Base-by-base conservation (phyloP, 345 rosid species). In the Pistacia atlantica region DNA sequence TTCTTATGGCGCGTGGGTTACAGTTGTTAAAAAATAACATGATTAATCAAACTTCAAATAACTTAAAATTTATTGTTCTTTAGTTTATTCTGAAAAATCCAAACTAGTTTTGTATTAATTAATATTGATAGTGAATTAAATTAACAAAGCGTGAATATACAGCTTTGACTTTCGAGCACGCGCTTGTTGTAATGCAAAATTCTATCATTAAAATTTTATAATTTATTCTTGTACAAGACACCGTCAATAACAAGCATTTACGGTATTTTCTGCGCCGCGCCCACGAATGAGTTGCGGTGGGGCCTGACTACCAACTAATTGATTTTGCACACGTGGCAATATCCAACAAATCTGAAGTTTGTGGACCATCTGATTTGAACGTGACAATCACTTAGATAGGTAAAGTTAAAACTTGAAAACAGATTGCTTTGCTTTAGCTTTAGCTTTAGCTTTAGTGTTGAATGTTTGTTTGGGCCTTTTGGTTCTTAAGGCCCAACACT, bases 281-380 rank as follows among this genome's bases (percentile, higher is more conserved):
- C 46, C 67, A 57, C 10, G 33, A 13, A 17, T 14, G 31, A 46
- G 49, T 17, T 33, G n/a, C 51, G 8, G 51, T 54, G 70, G 70
- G 63, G 20, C 71, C 54, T 2, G 17, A 0, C 11, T 45, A 33
- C 33, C 68, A 0, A 49, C 31, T 6, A 3, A 48, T n/a, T 4
- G 67, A 28, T 72, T 72, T 48, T 28, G 13, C 14, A 71, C 52
- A 58, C 76, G 68, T 62, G 76, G 69, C 69, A 25, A 28, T 0
- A 8, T 1, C 4, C 5, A 28, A 18, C 48, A 11, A 7, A 52
- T 63, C 52, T 35, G 17, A 54, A 11, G 16, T 11, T 63, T 73
- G 67, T 28, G 76, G 76, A 61, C 68, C 69, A 31, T 73, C 59
- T 49, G 68, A 60, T 62, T 62, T 48, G 22, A 71, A 61, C 68